Evolutionary conservation across 345 rosid genomes (phyloP).

Genomic region (Eucalyptus guilfoylei): DNA sequence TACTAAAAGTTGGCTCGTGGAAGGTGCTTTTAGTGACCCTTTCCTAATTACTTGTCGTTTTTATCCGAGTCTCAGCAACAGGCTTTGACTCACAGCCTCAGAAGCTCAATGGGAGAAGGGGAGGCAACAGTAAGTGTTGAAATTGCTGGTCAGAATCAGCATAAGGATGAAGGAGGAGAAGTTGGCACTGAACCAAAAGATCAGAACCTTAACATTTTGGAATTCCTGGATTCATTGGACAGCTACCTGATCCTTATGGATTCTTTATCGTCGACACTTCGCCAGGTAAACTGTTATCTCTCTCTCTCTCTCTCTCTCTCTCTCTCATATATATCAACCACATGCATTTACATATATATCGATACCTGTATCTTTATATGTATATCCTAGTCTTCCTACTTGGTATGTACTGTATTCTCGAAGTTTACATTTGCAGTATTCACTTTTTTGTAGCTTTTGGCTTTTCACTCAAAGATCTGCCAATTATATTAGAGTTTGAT

Average conservation of each 20-base stretch:
- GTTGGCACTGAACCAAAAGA: constrained; percentile 2
- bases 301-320: not conserved
- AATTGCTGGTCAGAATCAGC: constrained; percentile 1
- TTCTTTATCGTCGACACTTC: constrained; percentile 55
- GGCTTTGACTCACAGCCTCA: not conserved
- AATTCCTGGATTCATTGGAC: constrained; percentile 75
- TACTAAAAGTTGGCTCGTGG: not conserved
- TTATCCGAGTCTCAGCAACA: not conserved
- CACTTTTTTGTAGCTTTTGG: not conserved
- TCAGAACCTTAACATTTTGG: constrained; percentile 18
- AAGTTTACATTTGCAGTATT: not conserved
- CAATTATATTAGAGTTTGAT: not conserved
- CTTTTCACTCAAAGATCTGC: not conserved
- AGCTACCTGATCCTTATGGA: constrained; percentile 41
- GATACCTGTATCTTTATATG: not conserved
- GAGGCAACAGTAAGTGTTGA: not conserved
- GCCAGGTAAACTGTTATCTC: constrained; percentile 37
- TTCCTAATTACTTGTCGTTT: not conserved
- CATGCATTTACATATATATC: not conserved
- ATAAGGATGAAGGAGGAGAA: not conserved
- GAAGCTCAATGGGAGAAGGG: constrained; percentile 4
- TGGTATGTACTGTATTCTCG: not conserved
- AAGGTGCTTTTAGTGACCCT: not conserved
- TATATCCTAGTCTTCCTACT: not conserved
- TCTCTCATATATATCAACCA: not conserved